Base-by-base conservation (phyloP, 2,329 filamentous ascomycete genomes). In the Setomelanomma holmii region DNA sequence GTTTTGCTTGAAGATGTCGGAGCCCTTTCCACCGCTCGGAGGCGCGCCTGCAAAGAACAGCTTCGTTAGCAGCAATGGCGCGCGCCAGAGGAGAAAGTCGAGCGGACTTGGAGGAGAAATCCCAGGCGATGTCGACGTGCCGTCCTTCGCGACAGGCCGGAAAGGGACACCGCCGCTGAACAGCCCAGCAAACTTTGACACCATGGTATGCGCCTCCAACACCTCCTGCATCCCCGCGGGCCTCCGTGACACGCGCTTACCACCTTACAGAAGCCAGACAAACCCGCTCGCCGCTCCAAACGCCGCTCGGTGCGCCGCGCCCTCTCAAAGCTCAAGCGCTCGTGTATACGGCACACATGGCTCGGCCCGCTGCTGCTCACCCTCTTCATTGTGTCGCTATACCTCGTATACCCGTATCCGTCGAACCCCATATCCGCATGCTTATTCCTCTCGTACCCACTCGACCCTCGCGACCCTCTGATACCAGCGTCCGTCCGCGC, bases 361-460 rank as follows among this genome's bases (percentile, higher is more conserved):
- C 71, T 86, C 16, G 79, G 82, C 43, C 93, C 93, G 20, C 83
- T 95, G 52, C 74, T 89, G 60, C 77, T 96, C 52, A 76, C 91
- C 51, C 55, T 82, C 53, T 66, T 86, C 69, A 81, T 93, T 69
- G 77, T 90, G 53, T 76, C 81, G 43, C 80, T 86, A 55, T 97
- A 93, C 77, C 85, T 86, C 60, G 72, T 90, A 68, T 89, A 92
- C 71, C 93, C 93, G 4, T 86, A 84, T 64, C 81, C 87, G 55
- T 86, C 88, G 51, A 97, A 97, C 75, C 89, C 89, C 11, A 74
- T 96, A 59, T 83, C 90, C 76, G 83, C 82, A 75, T 92, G 91
- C 74, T 86, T 97, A 75, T 96, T 96, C 82, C 86, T 97, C 55
- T 95, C 92, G 44, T 98, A 98, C 79, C 85, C 86, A 50, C 81